Evolutionary conservation across 176 grass and related monocot species (phyloP).

Genomic region (Tillandsia leiboldiana): DNA sequence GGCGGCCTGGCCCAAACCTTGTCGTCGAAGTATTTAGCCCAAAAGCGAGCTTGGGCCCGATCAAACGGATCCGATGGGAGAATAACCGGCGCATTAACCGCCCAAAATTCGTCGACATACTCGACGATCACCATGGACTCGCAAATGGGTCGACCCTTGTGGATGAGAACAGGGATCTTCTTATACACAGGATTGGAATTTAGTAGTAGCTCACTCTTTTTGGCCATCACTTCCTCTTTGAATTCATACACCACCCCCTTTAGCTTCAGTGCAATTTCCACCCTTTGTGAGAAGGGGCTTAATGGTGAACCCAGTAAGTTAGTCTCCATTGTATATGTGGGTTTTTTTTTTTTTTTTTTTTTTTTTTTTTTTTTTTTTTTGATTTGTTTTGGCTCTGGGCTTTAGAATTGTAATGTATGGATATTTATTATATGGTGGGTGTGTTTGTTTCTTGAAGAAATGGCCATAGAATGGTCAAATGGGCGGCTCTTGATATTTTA

Average conservation of each 20-base stretch:
- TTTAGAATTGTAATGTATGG: too few species aligned
- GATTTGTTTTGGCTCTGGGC: too few species aligned
- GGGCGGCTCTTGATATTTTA: too few species aligned
- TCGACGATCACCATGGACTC: neutral
- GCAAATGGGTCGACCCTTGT: neutral
- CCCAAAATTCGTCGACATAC: neutral
- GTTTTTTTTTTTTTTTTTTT: too few species aligned
- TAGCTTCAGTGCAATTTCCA: constrained; percentile 8
- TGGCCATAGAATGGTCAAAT: too few species aligned
- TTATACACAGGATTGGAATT: too few species aligned
- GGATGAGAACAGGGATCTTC: constrained; percentile 22
- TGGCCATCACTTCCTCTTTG: constrained; percentile 16
- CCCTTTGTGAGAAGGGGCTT: constrained; percentile 27
- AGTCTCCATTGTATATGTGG: constrained; percentile 3
- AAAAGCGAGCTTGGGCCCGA: constrained; percentile 13
- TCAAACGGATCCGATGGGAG: constrained; percentile 11
- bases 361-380: too few species aligned
- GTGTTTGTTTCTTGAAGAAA: too few species aligned
- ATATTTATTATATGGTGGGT: too few species aligned
- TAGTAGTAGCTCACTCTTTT: constrained; percentile 27
- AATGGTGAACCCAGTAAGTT: constrained; percentile 27
- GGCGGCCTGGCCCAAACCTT: too few species aligned
- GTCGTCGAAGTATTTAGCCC: constrained; percentile 9
- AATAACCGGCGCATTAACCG: neutral
- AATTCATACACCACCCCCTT: constrained; percentile 32